phyloP scores from a whole-genome alignment of 768 basidiomycete species.

The Candolleomyces eurysporus region DNA sequence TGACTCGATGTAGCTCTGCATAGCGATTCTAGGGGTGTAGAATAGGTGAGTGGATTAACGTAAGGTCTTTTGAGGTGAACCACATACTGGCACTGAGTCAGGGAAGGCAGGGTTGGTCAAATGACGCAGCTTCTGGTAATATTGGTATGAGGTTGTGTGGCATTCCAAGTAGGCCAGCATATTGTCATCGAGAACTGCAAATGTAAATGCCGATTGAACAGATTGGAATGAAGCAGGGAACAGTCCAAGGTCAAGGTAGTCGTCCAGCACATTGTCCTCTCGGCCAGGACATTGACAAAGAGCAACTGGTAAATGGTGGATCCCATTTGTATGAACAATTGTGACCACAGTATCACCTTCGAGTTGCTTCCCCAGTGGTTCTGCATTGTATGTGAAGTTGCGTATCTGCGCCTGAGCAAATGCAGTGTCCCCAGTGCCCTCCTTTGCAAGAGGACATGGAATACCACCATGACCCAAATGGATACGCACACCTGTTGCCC shows the following conservation, averaged over 20 bases:
- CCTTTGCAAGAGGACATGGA: too few species aligned
- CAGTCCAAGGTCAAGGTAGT: slow-evolving; percentile 9
- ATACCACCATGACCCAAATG: too few species aligned
- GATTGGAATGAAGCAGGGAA: slow-evolving; percentile 14
- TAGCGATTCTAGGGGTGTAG: slow-evolving; percentile 10
- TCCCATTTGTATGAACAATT: slow-evolving; percentile 15
- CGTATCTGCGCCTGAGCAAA: too few species aligned
- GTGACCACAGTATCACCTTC: background rate
- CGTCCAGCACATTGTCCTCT: background rate
- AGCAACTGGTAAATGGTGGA: slow-evolving; percentile 12
- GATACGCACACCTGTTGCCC: too few species aligned
- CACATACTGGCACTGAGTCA: slow-evolving; percentile 3
- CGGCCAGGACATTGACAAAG: slow-evolving; percentile 1
- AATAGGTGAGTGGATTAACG: background rate
- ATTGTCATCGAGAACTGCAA: slow-evolving; percentile 12
- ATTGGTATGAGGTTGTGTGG: too few species aligned
- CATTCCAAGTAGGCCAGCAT: slow-evolving; percentile 15
- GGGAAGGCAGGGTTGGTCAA: slow-evolving; percentile 15
- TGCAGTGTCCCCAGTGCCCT: too few species aligned
- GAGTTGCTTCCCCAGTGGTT: background rate
- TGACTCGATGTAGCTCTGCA: slow-evolving; percentile 11
- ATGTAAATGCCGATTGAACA: slow-evolving; percentile 14
- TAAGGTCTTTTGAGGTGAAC: too few species aligned
- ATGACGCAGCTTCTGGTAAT: slow-evolving; percentile 14
- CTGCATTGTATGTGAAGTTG: background rate